Evolutionary conservation across 306 rosid species (phyloP), one percentile per base, ranked within the genome.

Genomic region (Ceratonia siliqua): DNA sequence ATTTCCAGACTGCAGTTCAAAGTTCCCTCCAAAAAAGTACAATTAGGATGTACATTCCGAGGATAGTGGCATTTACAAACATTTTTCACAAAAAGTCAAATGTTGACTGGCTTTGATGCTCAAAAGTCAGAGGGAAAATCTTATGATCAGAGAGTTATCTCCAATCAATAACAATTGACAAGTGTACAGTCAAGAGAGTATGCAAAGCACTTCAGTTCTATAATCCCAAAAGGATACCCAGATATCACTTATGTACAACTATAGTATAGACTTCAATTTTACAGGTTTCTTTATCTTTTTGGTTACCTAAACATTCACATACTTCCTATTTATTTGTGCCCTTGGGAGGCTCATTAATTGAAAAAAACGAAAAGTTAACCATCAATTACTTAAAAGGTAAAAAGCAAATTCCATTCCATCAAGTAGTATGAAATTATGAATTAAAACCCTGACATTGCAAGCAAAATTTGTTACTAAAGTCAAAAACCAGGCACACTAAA

Each of bases 401-500:
- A 45, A 14, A 1, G 20, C n/a, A 45, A 63, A 41, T 21, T 11
- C 20, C 35, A 39, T 5, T 6, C 9, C 33, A 63, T 38, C 52
- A 63, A 21, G 50, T 2, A 3, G 35, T 22, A 39, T 25, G n/a
- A 45, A 12, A 3, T 20, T 22, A 39, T 25, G n/a, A 45, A 12
- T 52, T 8, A 32, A 13, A 21, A 42, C 17, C 35, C 24, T 45
- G 4, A 36, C 1, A 27, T 35, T 14, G 7, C 6, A 42, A 65
- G 41, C 74, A 55, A 66, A 0, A 55, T 6, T 35, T 18, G 27
- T 30, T n/a, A 13, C 10, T 22, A 41, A 18, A 10, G 18, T 66
- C 49, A 54, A 55, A 11, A 46, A 46, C 22, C 36, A 65, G 68
- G 43, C 53, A 66, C 73, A 73, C 28, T 18, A 45, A 73, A 65